These are phyloP conservation scores for Naganishia sp. DNA, from an alignment of 1,284 basidiomycete species.

Conservation along the genomic window DNA sequence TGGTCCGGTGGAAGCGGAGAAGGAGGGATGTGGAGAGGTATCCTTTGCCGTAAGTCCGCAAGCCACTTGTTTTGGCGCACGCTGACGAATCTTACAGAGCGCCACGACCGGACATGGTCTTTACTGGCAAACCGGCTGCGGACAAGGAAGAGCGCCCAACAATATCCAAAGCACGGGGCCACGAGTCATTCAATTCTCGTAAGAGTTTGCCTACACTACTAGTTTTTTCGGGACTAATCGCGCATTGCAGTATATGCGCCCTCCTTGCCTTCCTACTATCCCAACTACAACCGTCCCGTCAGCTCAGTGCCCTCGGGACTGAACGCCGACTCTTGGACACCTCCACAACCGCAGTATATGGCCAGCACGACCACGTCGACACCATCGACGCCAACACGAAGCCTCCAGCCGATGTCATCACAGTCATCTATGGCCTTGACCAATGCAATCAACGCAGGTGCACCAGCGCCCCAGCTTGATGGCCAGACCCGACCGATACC, in stretches of 20 bases:
- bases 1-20: constrained; percentile 39
- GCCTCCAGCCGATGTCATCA: constrained; percentile 11
- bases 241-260: constrained; percentile 3
- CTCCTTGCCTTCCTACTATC: constrained; percentile 20
- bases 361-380: constrained; percentile 4
- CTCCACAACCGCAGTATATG: constrained; percentile 17
- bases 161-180: constrained; percentile 33
- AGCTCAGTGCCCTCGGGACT: constrained; percentile 2
- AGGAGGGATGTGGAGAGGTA: constrained; percentile 42
- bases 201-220: neutral
- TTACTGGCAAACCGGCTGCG: constrained; percentile 23
- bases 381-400: constrained; percentile 6
- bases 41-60: constrained; percentile 47
- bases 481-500: constrained; percentile 3
- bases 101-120: constrained; percentile 40
- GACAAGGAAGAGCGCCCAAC: constrained; percentile 26
- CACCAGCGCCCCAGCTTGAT: neutral
- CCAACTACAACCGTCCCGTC: constrained; percentile 16
- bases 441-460: neutral
- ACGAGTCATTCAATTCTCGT: constrained; percentile 28
- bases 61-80: neutral
- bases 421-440: constrained; percentile 18
- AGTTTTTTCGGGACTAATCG: neutral
- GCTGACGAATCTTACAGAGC: constrained; percentile 37
- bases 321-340: neutral